Evolutionary conservation across 2,329 filamentous ascomycete genomes (phyloP).

Genomic region (Trichophyton schoenleinii): DNA sequence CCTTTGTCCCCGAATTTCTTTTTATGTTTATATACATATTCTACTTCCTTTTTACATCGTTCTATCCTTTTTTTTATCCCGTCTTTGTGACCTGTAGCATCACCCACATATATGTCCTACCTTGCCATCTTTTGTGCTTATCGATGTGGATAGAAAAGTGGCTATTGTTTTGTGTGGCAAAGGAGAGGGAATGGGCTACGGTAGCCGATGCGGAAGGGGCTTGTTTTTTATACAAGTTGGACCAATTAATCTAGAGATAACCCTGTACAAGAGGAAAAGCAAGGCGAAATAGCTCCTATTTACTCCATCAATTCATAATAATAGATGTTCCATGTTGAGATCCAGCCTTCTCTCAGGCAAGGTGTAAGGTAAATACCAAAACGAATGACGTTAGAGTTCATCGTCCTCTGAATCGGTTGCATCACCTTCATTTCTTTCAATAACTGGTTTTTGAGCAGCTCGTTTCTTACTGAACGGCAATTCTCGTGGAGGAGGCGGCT

Average conservation of each 20-base stretch:
- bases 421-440: constrained; percentile 7
- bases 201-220: not conserved
- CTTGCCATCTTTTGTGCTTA: not conserved
- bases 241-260: not conserved
- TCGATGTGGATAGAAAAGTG: constrained; percentile 1
- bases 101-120: not conserved
- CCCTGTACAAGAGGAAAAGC: constrained; percentile 2
- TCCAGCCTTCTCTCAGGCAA: not conserved
- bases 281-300: not conserved
- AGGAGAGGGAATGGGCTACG: not conserved
- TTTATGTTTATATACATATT: constrained; percentile 15
- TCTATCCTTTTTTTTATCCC: not conserved
- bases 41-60: constrained; percentile 9
- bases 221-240: not conserved
- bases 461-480: constrained; percentile 27
- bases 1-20: constrained; percentile 11
- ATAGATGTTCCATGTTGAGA: not conserved
- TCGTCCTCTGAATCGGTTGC: constrained; percentile 31
- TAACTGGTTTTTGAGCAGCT: constrained; percentile 5
- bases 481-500: constrained; percentile 30
- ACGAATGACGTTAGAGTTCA: constrained; percentile 22
- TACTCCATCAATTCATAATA: not conserved
- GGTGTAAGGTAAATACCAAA: not conserved
- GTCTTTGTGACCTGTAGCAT: constrained; percentile 3
- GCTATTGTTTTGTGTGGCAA: not conserved